Evolutionary conservation across 2,329 filamentous ascomycete genomes (phyloP).

Genomic region (Phyllosticta capitalensis): DNA sequence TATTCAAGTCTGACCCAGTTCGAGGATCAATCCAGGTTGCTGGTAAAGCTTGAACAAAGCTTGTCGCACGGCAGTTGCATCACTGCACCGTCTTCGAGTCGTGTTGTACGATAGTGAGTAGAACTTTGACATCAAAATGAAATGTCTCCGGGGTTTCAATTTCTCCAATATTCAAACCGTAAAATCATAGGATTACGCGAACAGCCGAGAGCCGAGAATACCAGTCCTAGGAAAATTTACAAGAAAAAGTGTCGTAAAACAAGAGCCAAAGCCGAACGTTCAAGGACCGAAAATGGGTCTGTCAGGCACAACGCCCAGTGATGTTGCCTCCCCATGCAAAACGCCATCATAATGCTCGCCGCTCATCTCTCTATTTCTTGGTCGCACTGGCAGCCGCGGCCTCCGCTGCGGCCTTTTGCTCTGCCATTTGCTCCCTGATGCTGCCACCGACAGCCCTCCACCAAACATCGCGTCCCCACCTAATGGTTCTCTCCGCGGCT

Average conservation of each 20-base stretch:
- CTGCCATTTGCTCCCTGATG: slow-evolving; percentile 38
- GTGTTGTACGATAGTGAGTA: too few relatives aligned
- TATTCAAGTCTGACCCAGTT: not conserved
- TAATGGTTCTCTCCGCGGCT: slow-evolving; percentile 70
- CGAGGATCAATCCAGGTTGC: not conserved
- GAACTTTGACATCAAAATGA: too few relatives aligned
- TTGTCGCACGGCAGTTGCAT: not conserved
- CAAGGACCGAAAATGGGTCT: not conserved
- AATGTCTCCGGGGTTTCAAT: too few relatives aligned
- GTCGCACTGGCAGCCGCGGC: not conserved
- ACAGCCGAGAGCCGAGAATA: not conserved
- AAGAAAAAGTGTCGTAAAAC: not conserved
- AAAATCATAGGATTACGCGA: not conserved
- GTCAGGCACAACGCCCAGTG: not conserved
- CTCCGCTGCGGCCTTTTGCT: slow-evolving; percentile 2
- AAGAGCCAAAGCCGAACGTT: not conserved
- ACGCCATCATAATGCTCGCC: not conserved
- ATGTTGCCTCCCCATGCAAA: not conserved
- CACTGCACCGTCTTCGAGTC: not conserved
- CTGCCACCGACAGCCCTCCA: slow-evolving; percentile 74
- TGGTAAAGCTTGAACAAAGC: not conserved
- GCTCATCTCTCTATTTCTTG: not conserved
- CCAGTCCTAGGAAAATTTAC: not conserved
- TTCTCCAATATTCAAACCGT: not conserved
- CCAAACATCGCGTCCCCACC: slow-evolving; percentile 93